phyloP scores from a whole-genome alignment of 257 asterid species.

The Cruciata laevipes region DNA sequence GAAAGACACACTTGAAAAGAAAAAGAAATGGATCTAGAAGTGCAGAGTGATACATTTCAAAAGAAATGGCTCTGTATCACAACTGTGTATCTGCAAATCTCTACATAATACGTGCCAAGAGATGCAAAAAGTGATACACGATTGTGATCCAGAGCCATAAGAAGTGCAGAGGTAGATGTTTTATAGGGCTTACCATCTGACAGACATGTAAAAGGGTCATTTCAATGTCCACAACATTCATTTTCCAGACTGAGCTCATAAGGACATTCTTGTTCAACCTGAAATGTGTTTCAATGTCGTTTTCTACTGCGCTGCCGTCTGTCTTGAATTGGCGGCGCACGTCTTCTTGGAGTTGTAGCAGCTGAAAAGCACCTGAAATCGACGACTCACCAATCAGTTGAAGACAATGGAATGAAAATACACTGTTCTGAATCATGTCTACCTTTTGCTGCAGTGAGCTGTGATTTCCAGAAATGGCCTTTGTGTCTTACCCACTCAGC shows the following conservation, averaged over 20 bases:
- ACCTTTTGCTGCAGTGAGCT: conserved; percentile 86
- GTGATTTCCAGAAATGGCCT: conserved; percentile 86
- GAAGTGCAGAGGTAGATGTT: neutral
- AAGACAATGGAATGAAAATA: neutral
- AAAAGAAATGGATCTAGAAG: neutral
- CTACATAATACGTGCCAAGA: too few relatives aligned
- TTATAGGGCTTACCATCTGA: conserved; percentile 51
- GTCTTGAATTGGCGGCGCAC: conserved; percentile 50
- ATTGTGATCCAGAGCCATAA: too few relatives aligned
- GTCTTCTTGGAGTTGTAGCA: conserved; percentile 91
- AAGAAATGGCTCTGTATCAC: too few relatives aligned
- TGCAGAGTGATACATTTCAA: too few relatives aligned
- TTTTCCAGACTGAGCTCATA: conserved; percentile 76
- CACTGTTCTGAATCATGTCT: neutral
- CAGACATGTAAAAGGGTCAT: conserved; percentile 75
- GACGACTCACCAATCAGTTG: neutral
- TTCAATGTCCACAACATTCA: conserved; percentile 87
- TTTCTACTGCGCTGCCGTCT: conserved; percentile 53
- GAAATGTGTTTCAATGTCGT: conserved; percentile 69
- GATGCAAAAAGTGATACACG: too few relatives aligned
- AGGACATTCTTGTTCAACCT: conserved; percentile 57
- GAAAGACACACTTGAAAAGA: neutral
- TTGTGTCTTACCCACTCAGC: conserved; percentile 88
- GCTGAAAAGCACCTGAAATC: conserved; percentile 74
- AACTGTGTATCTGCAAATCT: too few relatives aligned